Conservation (phyloP, 306 rosid genomes). For the Ochetophila trinervis region DNA sequence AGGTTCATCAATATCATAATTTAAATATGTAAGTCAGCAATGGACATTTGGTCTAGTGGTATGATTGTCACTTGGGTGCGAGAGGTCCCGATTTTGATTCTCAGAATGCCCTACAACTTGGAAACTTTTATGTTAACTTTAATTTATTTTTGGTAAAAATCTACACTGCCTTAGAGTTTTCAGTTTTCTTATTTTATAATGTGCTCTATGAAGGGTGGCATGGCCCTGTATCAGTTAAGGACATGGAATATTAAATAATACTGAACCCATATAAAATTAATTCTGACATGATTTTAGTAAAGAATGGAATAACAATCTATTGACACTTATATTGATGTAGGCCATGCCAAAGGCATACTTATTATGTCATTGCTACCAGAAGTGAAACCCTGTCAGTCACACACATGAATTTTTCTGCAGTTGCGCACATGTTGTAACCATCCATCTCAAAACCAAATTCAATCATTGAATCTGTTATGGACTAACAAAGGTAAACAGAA, state of each 20-base stretch:
- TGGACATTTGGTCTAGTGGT: constrained; percentile 57
- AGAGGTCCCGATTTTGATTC: constrained; percentile 29
- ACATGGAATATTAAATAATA: neutral
- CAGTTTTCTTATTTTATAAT: too few species aligned
- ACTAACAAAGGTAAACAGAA: too few species aligned
- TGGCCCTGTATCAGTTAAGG: constrained; percentile 3
- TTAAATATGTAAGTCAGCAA: neutral
- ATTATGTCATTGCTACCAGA: too few species aligned
- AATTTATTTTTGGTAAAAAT: neutral
- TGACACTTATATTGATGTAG: neutral
- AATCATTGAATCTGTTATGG: too few species aligned
- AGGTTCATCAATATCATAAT: too few species aligned
- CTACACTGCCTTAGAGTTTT: too few species aligned
- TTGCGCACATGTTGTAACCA: too few species aligned
- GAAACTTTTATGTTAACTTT: neutral
- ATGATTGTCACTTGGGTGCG: constrained; percentile 35
- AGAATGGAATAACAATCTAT: neutral
- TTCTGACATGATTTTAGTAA: neutral
- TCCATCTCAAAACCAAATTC: too few species aligned
- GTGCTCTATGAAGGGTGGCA: too few species aligned
- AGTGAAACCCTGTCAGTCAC: too few species aligned
- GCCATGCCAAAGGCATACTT: neutral
- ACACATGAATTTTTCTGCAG: too few species aligned
- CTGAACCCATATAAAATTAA: neutral
- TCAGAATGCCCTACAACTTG: constrained; percentile 18